A percentile compares a stretch with the other conserved stretches of the same genome.
These are phyloP conservation scores for Lanzia echinophila DNA, from an alignment of 2,329 filamentous ascomycete species.

Conservation along the genomic window DNA sequence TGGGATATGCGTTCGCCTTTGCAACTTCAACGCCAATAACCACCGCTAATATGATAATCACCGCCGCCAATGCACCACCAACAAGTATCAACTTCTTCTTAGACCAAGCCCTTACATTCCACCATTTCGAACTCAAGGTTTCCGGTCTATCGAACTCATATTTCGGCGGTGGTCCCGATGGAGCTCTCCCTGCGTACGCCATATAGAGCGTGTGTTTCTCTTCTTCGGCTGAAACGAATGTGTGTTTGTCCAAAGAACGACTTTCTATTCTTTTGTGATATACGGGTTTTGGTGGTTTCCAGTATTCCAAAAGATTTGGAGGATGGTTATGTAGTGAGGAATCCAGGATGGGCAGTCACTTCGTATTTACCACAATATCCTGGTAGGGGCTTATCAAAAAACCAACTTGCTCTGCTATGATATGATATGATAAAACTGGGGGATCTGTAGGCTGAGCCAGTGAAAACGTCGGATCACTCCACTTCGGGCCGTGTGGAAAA, in stretches of 20 bases:
- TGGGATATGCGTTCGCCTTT: slow-evolving; percentile 35
- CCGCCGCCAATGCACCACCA: slow-evolving; percentile 27
- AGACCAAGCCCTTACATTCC: slow-evolving; percentile 47
- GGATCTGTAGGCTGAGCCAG: neutral
- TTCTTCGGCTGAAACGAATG: neutral
- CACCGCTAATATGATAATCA: slow-evolving; percentile 42
- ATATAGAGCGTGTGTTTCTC: neutral
- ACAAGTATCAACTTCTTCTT: slow-evolving; percentile 44
- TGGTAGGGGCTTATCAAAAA: no score
- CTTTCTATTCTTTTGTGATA: no score
- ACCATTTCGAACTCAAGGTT: slow-evolving; percentile 29
- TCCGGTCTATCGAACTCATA: slow-evolving; percentile 19
- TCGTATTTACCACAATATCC: no score
- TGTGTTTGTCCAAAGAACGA: no score
- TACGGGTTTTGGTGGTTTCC: no score
- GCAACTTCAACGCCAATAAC: slow-evolving; percentile 36
- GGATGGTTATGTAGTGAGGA: no score
- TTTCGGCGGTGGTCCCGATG: slow-evolving; percentile 13
- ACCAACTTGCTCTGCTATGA: neutral
- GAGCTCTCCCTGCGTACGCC: neutral
- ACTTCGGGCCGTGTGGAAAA: neutral
- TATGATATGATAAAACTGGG: neutral
- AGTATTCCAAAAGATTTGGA: no score
- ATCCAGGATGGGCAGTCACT: no score
- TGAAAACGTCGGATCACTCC: neutral